A percentile compares a stretch with the other conserved stretches of the same genome.
Conservation (phyloP, 1,284 basidiomycete genomes). For the Fomes fomentarius region DNA sequence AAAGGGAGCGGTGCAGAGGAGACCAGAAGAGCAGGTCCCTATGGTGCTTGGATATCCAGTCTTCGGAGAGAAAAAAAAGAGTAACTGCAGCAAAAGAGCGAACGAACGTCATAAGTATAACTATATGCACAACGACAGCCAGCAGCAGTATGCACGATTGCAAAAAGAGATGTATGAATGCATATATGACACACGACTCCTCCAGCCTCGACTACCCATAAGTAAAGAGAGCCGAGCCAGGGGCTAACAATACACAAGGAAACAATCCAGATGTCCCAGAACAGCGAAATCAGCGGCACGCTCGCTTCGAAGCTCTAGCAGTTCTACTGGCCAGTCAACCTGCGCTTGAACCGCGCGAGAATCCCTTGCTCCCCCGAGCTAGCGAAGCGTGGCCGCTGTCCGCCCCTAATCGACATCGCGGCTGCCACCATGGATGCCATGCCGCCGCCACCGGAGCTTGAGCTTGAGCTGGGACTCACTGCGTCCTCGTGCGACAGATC, state of each 20-base stretch:
- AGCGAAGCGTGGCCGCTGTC: not conserved
- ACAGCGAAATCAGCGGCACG: not conserved
- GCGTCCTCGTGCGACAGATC: not conserved
- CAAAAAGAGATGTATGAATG: no score
- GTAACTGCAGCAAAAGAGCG: not conserved
- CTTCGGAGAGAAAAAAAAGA: not conserved
- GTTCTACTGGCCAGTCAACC: not conserved
- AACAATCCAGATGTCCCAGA: not conserved
- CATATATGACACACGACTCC: no score
- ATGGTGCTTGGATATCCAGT: no score
- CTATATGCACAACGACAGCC: slow-evolving; percentile 3
- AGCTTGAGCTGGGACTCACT: not conserved
- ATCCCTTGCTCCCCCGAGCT: not conserved
- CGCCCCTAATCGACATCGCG: no score
- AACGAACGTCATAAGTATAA: not conserved
- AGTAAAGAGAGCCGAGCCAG: not conserved
- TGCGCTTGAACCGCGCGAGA: slow-evolving; percentile 3
- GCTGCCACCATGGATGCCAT: no score
- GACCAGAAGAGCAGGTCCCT: no score
- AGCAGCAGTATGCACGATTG: not conserved
- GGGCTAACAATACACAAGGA: not conserved
- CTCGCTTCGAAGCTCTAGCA: not conserved
- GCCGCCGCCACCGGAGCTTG: not conserved
- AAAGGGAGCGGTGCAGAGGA: no score
- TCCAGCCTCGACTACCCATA: no score